Conservation (phyloP, 768 basidiomycete species). For the Phanerochaete carnosa region DNA sequence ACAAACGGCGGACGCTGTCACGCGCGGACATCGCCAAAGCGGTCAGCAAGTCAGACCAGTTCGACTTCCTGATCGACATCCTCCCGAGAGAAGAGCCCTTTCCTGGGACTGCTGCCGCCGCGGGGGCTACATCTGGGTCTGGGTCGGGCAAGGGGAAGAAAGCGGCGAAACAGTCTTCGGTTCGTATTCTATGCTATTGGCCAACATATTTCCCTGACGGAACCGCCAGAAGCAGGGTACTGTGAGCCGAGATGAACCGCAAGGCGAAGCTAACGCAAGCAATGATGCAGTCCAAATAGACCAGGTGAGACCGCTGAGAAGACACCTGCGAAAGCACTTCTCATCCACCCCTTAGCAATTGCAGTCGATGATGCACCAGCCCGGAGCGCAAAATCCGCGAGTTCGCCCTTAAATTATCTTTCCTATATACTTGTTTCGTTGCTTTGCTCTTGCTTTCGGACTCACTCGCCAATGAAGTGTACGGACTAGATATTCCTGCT, state of each 20-base stretch:
- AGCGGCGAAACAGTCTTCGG: constrained; percentile 9
- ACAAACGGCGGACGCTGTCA: constrained; percentile 94
- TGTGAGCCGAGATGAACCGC: not conserved
- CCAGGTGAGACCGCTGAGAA: not conserved
- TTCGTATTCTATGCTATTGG: not conserved
- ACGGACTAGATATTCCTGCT: not conserved
- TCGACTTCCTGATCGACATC: constrained; percentile 97
- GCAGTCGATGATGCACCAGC: not conserved
- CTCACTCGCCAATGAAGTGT: not conserved
- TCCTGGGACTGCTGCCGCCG: constrained; percentile 9
- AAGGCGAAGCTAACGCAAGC: not conserved
- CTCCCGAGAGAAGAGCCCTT: constrained; percentile 77
- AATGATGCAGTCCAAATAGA: not conserved
- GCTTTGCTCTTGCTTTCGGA: not conserved
- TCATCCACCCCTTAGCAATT: not conserved
- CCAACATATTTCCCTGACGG: not conserved
- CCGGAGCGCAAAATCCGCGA: not conserved
- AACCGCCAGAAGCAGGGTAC: not conserved
- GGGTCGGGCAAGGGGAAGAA: constrained; percentile 21
- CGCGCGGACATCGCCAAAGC: constrained; percentile 93
- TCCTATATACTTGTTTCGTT: not conserved
- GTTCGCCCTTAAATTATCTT: not conserved
- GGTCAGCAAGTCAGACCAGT: constrained; percentile 89
- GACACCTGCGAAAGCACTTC: not conserved
- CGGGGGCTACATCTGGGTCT: constrained; percentile 7